These are phyloP conservation scores for Priceomyces castillae DNA, from an alignment of 805 yeast genomes.

Conservation along the genomic window DNA sequence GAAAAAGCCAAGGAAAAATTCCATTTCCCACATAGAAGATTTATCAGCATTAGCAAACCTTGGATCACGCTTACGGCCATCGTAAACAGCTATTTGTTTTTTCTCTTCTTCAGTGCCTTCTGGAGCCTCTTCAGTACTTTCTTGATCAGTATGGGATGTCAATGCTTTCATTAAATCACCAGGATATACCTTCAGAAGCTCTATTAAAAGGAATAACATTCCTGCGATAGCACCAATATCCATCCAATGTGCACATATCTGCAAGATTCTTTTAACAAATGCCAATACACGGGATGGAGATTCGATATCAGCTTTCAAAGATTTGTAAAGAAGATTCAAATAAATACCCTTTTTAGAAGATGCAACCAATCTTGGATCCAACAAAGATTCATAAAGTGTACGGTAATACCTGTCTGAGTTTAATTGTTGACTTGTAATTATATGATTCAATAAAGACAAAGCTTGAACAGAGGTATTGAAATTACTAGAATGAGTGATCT, in stretches of 20 bases:
- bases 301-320: conserved; percentile 65
- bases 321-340: conserved; percentile 78
- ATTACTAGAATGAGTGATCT: conserved; percentile 90
- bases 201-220: conserved; percentile 69
- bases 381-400: conserved; percentile 83
- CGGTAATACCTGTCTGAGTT: conserved; percentile 72
- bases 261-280: conserved; percentile 85
- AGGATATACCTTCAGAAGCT: conserved; percentile 63
- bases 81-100: conserved; percentile 46
- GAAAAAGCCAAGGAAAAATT: conserved; percentile 71
- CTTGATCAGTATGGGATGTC: conserved; percentile 46
- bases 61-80: conserved; percentile 92
- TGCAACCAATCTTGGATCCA: conserved; percentile 78
- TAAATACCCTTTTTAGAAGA: conserved; percentile 93
- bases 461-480: conserved; percentile 95
- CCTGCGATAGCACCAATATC: conserved; percentile 88
- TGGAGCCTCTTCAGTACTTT: conserved; percentile 30
- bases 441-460: conserved; percentile 77
- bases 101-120: conserved; percentile 20
- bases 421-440: conserved; percentile 58
- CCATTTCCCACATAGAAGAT: conserved; percentile 84
- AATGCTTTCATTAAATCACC: conserved; percentile 57
- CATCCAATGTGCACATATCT: conserved; percentile 80
- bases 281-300: conserved; percentile 71
- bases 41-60: conserved; percentile 78